Percentiles rank a stretch among this genome's conserved stretches.
Conservation (phyloP, 208 protist genomes). For the Crithidia thermophila region DNA sequence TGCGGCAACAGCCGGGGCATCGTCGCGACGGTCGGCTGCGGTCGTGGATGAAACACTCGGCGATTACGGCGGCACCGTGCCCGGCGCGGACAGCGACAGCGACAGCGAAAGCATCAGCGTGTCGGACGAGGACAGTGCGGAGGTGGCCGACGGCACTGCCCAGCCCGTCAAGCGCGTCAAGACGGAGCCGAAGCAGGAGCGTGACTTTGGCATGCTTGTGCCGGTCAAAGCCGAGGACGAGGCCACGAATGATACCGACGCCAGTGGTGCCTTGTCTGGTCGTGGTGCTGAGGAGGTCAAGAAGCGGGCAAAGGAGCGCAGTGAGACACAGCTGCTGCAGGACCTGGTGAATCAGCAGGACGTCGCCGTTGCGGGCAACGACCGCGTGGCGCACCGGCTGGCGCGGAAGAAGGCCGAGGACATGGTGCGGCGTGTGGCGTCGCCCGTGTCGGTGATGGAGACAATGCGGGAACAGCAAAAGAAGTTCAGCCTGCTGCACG, state of each 20-base stretch:
- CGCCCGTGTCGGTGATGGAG: background rate
- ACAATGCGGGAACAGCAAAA: constrained; percentile 29
- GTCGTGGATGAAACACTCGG: constrained; percentile 8
- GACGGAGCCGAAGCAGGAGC: constrained; percentile 23
- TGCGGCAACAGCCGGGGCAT: background rate
- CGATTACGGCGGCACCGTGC: constrained; percentile 22
- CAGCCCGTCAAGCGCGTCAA: background rate
- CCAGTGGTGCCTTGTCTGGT: too few relatives aligned
- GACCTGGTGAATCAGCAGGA: constrained; percentile 61
- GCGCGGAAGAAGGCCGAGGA: constrained; percentile 52
- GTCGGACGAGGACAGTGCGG: background rate
- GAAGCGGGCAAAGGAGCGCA: constrained; percentile 7
- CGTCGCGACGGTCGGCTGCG: constrained; percentile 6
- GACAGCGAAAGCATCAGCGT: constrained; percentile 3
- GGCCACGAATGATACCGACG: background rate
- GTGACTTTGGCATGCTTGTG: constrained; percentile 32
- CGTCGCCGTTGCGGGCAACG: constrained; percentile 38
- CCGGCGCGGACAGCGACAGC: constrained; percentile 7
- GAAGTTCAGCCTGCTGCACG: constrained; percentile 43
- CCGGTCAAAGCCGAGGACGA: constrained; percentile 27
- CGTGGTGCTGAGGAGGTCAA: too few relatives aligned
- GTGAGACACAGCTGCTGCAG: constrained; percentile 46
- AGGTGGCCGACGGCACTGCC: background rate
- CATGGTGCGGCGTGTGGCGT: constrained; percentile 52
- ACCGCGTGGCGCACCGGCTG: constrained; percentile 49